phyloP scores from a whole-genome alignment of 371 early-diverging fungal species.

The Apophysomyces trapeziformis region DNA sequence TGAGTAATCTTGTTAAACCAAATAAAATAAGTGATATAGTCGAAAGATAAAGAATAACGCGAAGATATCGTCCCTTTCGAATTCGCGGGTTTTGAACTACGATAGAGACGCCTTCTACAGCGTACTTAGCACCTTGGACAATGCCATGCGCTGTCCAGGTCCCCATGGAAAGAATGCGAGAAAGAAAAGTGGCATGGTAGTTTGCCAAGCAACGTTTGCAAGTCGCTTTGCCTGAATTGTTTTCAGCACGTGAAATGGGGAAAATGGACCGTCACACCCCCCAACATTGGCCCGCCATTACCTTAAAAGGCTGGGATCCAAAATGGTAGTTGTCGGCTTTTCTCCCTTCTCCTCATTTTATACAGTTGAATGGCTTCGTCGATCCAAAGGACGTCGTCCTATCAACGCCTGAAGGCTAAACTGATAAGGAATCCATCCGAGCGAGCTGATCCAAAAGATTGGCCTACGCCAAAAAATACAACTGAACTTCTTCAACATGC shows the following conservation, averaged over 20 bases:
- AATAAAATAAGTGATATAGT: constrained; percentile 51
- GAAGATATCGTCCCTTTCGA: constrained; percentile 50
- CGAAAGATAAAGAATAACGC: constrained; percentile 53
- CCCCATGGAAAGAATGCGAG: constrained; percentile 27
- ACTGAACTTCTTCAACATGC: constrained; percentile 48
- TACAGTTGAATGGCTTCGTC: background rate
- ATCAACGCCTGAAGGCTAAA: constrained; percentile 45
- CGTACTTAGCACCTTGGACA: constrained; percentile 50
- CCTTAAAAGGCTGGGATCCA: constrained; percentile 6
- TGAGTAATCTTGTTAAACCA: constrained; percentile 30
- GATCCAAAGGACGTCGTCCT: constrained; percentile 28
- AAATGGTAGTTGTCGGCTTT: constrained; percentile 1
- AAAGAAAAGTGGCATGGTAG: constrained; percentile 10
- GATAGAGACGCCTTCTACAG: constrained; percentile 50
- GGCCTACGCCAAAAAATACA: constrained; percentile 41
- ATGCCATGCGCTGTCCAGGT: constrained; percentile 48
- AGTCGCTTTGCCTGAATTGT: background rate
- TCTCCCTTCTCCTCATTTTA: background rate
- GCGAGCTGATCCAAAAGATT: constrained; percentile 35
- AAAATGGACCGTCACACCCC: background rate
- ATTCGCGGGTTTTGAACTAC: constrained; percentile 58
- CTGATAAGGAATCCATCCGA: constrained; percentile 43
- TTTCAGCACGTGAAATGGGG: constrained; percentile 9
- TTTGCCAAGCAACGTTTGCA: constrained; percentile 4
- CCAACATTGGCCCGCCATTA: background rate